These are phyloP conservation scores for Thymus quinquecostatus DNA, from an alignment of 257 asterid genomes.

Conservation along the genomic window DNA sequence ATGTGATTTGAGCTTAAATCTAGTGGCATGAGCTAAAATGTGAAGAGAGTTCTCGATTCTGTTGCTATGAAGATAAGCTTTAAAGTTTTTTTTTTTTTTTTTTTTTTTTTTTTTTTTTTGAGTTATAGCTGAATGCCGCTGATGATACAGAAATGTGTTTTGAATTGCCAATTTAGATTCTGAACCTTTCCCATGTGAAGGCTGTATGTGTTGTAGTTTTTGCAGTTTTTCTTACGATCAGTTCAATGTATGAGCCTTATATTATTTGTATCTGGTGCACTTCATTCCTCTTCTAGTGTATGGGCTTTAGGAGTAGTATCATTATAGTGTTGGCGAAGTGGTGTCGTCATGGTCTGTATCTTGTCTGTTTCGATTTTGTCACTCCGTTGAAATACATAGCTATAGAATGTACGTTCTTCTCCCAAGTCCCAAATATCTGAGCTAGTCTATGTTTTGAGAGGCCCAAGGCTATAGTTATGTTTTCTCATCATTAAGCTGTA, in stretches of 20 bases:
- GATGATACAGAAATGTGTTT: neutral
- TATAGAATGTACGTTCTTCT: neutral
- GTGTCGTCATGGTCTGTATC: neutral
- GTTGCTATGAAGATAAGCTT: neutral
- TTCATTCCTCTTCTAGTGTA: neutral
- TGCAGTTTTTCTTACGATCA: neutral
- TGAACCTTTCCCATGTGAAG: neutral
- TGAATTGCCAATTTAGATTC: neutral
- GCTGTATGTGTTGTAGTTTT: neutral
- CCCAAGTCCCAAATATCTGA: neutral
- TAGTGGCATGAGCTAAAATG: neutral
- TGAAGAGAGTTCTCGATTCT: neutral
- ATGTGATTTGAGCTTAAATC: conserved; percentile 10
- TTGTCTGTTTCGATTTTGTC: neutral
- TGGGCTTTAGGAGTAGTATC: neutral
- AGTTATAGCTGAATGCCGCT: neutral
- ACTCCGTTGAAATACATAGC: neutral
- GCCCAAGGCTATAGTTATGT: neutral
- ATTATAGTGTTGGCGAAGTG: neutral
- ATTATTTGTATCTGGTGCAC: neutral
- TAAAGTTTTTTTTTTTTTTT: no score
- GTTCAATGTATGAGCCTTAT: neutral
- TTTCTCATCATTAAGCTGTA: neutral
- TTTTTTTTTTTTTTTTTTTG: no score
- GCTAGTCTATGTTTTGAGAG: neutral